phyloP scores from a whole-genome alignment of 306 rosid genomes.

The Cicer yamashitae region DNA sequence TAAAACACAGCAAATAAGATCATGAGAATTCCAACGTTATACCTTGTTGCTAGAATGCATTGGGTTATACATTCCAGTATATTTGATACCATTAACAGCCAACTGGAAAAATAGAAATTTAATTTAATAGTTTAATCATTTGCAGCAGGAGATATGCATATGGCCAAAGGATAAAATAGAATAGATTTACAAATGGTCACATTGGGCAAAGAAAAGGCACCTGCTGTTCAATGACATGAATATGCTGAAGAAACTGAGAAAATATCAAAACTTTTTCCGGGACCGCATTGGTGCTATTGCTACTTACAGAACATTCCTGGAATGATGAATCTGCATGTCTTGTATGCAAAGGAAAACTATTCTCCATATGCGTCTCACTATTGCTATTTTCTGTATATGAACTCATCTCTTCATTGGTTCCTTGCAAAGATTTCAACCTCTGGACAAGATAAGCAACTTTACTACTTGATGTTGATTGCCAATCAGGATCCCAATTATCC shows the following conservation, averaged over 20 bases:
- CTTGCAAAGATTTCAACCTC: slow-evolving; percentile 76
- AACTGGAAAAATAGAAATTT: slow-evolving; percentile 60
- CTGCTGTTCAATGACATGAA: slow-evolving; percentile 97
- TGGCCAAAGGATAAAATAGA: slow-evolving; percentile 19
- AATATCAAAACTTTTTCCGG: slow-evolving; percentile 85
- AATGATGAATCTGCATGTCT: slow-evolving; percentile 41
- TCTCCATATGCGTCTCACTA: slow-evolving; percentile 44
- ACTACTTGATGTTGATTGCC: slow-evolving; percentile 98
- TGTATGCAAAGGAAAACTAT: slow-evolving; percentile 46
- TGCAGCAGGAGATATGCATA: slow-evolving; percentile 14
- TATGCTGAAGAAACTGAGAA: slow-evolving; percentile 98
- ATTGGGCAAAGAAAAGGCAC: slow-evolving; percentile 45
- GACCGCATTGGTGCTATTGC: slow-evolving; percentile 39
- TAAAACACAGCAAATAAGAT: slow-evolving; percentile 28
- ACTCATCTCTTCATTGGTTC: slow-evolving; percentile 53
- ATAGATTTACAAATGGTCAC: slow-evolving; percentile 29
- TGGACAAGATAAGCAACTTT: slow-evolving; percentile 78
- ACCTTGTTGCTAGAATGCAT: slow-evolving; percentile 92
- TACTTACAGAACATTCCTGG: slow-evolving; percentile 44
- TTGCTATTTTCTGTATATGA: slow-evolving; percentile 38
- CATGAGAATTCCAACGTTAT: slow-evolving; percentile 36
- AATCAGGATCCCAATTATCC: slow-evolving; percentile 99
- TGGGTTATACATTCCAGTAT: slow-evolving; percentile 92
- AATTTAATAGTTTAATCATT: slow-evolving; percentile 39
- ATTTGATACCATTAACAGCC: slow-evolving; percentile 79